phyloP scores from a whole-genome alignment of 495 filamentous ascomycete genomes.

The Penicillium paradoxum region DNA sequence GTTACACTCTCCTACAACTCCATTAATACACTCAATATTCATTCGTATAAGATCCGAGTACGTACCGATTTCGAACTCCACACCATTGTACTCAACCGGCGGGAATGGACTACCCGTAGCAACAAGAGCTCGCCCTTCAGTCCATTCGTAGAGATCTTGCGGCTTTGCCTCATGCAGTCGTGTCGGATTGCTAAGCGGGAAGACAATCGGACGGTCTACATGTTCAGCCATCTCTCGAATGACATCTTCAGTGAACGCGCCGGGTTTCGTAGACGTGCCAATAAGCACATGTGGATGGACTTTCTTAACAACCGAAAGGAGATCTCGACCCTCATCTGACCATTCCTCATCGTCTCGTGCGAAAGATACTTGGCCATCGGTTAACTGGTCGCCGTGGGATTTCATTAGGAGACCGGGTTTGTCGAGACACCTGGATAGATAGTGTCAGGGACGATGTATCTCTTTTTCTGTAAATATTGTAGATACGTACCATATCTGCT shows the following conservation, averaged over 20 bases:
- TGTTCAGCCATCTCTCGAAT: conserved; percentile 76
- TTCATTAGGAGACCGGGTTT: conserved; percentile 72
- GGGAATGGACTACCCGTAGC: conserved; percentile 83
- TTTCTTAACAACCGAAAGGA: conserved; percentile 61
- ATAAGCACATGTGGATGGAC: conserved; percentile 79
- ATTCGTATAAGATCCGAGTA: not conserved
- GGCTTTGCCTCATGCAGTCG: conserved; percentile 78
- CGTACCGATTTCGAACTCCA: conserved; percentile 59
- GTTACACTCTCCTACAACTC: conserved; percentile 70
- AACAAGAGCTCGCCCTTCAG: conserved; percentile 69
- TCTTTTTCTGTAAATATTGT: too few species aligned
- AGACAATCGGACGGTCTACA: conserved; percentile 70
- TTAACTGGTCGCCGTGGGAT: conserved; percentile 55
- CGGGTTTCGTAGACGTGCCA: conserved; percentile 76
- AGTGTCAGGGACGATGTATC: not conserved
- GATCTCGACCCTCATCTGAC: conserved; percentile 50
- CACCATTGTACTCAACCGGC: conserved; percentile 64
- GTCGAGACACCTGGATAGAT: conserved; percentile 66
- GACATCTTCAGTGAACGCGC: conserved; percentile 71
- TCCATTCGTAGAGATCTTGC: conserved; percentile 73
- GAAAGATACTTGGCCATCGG: conserved; percentile 60
- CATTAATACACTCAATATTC: not conserved
- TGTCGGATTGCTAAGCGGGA: conserved; percentile 85
- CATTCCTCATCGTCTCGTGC: conserved; percentile 63
- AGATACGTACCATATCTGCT: conserved; percentile 70